Conservation (phyloP, 495 filamentous ascomycete species). For the Daldinia bambusicola region DNA sequence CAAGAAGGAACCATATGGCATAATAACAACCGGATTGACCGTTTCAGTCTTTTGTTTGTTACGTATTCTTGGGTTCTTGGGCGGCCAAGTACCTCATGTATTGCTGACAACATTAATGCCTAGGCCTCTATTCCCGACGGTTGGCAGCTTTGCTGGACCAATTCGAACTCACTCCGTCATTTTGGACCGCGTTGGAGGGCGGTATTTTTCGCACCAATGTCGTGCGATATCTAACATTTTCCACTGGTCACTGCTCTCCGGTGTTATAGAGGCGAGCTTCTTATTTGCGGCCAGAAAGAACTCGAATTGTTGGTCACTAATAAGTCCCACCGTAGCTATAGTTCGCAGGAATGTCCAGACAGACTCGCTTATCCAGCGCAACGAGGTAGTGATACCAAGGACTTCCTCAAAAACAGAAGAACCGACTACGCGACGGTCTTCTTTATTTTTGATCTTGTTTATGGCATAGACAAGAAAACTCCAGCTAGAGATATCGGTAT, state of each 20-base stretch:
- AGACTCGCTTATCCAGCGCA: constrained; percentile 64
- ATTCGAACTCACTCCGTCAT: constrained; percentile 18
- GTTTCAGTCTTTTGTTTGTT: constrained; percentile 32
- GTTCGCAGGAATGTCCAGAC: constrained; percentile 67
- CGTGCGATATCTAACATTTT: constrained; percentile 42
- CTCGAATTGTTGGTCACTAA: constrained; percentile 45
- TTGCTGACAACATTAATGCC: constrained; percentile 16
- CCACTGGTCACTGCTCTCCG: constrained; percentile 29
- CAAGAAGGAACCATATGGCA: constrained; percentile 14
- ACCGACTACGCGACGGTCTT: constrained; percentile 21
- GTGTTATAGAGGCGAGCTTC: constrained; percentile 32
- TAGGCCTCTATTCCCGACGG: constrained; percentile 10
- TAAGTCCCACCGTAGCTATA: constrained; percentile 49
- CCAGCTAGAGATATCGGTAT: constrained; percentile 82
- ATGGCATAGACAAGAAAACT: constrained; percentile 64
- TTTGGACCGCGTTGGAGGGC: constrained; percentile 14
- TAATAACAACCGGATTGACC: constrained; percentile 20
- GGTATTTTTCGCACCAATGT: constrained; percentile 43
- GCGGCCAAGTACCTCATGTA: constrained; percentile 1
- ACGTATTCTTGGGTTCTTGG: constrained; percentile 30
- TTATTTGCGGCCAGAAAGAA: constrained; percentile 46
- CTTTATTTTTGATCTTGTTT: constrained; percentile 23
- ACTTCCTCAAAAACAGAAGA: constrained; percentile 52
- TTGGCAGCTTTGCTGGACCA: constrained; percentile 12
- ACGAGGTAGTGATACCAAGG: constrained; percentile 53